These are phyloP conservation scores for Sporothrix humicola DNA, from an alignment of 2,329 filamentous ascomycete species.

Conservation along the genomic window DNA sequence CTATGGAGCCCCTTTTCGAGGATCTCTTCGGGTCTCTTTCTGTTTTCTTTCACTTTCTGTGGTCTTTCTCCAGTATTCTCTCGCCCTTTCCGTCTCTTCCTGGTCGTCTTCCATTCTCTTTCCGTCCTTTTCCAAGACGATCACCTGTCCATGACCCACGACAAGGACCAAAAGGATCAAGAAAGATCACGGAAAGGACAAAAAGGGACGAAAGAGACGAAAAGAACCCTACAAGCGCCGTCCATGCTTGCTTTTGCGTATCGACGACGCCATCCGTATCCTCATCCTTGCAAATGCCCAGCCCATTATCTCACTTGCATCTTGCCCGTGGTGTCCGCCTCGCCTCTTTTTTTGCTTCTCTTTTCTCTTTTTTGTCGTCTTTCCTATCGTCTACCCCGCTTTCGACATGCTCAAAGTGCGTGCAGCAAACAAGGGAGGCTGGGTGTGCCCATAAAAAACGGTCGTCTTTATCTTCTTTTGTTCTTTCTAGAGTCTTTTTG, in stretches of 20 bases:
- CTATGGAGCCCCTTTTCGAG: background rate
- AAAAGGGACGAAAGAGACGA: background rate
- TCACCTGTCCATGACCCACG: background rate
- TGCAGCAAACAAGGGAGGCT: background rate
- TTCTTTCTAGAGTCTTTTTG: background rate
- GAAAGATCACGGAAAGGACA: background rate
- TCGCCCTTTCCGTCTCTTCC: background rate
- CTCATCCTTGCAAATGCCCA: background rate
- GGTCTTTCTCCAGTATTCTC: no score
- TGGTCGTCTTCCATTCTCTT: no score
- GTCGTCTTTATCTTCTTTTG: slow-evolving; percentile 21
- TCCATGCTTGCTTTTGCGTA: background rate
- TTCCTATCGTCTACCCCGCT: background rate
- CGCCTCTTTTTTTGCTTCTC: background rate
- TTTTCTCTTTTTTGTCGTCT: no score
- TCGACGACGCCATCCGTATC: background rate
- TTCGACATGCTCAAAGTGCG: background rate
- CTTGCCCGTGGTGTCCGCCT: background rate
- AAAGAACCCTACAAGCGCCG: background rate
- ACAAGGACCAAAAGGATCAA: background rate
- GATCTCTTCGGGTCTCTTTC: background rate
- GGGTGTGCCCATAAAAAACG: slow-evolving; percentile 7
- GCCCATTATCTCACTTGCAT: slow-evolving; percentile 14
- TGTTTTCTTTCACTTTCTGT: background rate
- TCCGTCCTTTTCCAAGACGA: slow-evolving; percentile 4